Evolutionary conservation across 495 filamentous ascomycete genomes (phyloP).

Genomic region (Hypoxylon lenormandii): DNA sequence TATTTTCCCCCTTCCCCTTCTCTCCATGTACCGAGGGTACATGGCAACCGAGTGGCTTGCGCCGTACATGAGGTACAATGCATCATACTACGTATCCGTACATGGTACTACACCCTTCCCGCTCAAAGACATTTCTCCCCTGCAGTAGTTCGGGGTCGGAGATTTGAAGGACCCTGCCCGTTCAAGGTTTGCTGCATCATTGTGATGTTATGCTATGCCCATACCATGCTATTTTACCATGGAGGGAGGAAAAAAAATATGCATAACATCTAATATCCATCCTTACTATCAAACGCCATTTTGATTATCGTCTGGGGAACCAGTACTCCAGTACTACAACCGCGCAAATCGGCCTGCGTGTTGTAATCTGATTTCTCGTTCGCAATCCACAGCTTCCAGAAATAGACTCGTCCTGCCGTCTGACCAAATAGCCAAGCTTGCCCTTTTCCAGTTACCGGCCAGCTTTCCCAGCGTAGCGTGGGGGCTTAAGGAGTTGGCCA

Average conservation of each 20-base stretch:
- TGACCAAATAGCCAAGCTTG: constrained; percentile 27
- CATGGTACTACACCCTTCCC: constrained; percentile 41
- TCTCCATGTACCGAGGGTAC: constrained; percentile 20
- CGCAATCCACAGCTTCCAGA: constrained; percentile 28
- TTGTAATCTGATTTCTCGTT: constrained; percentile 36
- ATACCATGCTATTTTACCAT: not conserved
- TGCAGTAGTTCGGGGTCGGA: constrained; percentile 42
- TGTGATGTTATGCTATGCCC: constrained; percentile 20
- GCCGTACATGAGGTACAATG: constrained; percentile 26
- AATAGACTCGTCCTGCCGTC: constrained; percentile 38
- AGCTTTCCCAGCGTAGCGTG: constrained; percentile 31
- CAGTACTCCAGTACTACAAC: constrained; percentile 16
- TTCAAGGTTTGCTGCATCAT: constrained; percentile 35
- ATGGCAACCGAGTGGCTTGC: constrained; percentile 39
- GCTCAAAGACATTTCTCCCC: constrained; percentile 35
- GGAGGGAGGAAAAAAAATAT: constrained; percentile 5
- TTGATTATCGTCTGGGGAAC: constrained; percentile 20
- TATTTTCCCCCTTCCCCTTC: no score
- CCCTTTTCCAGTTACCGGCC: constrained; percentile 32
- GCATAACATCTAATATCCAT: constrained; percentile 34
- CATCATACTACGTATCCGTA: constrained; percentile 27
- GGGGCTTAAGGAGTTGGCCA: constrained; percentile 24
- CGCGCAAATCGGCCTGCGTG: not conserved
- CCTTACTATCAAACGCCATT: constrained; percentile 17
- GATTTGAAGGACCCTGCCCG: constrained; percentile 33